Evolutionary conservation across 2,329 filamentous ascomycete genomes (phyloP).

Genomic region (Calonectria leucothoes): DNA sequence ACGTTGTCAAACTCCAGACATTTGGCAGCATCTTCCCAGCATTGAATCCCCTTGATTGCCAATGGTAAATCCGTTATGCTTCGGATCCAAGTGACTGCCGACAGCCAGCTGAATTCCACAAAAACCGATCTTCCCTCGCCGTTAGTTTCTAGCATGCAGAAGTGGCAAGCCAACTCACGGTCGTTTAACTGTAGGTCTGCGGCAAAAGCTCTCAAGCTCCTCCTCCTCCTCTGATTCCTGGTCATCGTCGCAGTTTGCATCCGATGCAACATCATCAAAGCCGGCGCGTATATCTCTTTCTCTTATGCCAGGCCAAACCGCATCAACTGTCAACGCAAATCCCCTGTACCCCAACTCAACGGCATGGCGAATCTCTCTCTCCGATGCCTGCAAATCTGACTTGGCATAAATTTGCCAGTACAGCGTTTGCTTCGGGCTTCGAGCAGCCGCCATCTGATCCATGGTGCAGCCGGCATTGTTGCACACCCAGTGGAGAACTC

Average conservation of each 20-base stretch:
- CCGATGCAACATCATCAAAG: too few species aligned
- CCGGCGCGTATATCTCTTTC: constrained; percentile 11
- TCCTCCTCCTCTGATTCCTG: too few species aligned
- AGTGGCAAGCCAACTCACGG: background rate
- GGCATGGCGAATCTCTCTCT: constrained; percentile 12
- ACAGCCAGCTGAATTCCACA: constrained; percentile 2
- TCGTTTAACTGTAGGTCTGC: background rate
- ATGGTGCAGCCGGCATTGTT: constrained; percentile 19
- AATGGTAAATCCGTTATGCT: constrained; percentile 6
- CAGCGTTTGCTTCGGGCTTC: background rate
- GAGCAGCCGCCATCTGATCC: constrained; percentile 12
- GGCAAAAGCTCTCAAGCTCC: background rate
- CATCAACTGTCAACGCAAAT: constrained; percentile 22
- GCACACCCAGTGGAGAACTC: constrained; percentile 22
- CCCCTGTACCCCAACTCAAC: constrained; percentile 15
- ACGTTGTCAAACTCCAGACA: constrained; percentile 11
- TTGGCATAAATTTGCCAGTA: constrained; percentile 26
- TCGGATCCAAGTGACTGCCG: constrained; percentile 12
- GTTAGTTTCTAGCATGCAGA: background rate
- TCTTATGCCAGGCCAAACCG: constrained; percentile 9
- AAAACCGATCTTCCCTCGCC: constrained; percentile 1
- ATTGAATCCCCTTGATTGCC: constrained; percentile 19
- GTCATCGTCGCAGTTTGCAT: too few species aligned
- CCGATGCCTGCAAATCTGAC: background rate
- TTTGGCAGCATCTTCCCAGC: constrained; percentile 15